Base-by-base conservation (phyloP, 352 stramenopile species). In the Phytopythium delawarense region DNA sequence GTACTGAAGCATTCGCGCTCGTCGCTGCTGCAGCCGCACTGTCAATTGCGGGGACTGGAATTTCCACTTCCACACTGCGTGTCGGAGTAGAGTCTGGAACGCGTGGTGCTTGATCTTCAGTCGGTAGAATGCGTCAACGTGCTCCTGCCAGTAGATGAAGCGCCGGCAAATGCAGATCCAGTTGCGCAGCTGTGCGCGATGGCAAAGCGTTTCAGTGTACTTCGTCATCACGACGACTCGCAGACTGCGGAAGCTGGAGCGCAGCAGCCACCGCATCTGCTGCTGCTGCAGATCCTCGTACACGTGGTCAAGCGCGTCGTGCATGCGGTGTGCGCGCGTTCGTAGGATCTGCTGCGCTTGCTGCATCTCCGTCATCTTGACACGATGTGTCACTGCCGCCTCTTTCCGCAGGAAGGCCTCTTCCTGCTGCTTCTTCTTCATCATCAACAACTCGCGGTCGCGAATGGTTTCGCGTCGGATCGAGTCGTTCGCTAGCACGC, bases 231-330 rank as follows among this genome's bases (percentile, higher is more conserved):
- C 67, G 28, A 78, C 59, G 7, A 84, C 64, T 13, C 80, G 75
- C 0, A 89, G 62, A 34, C 70, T 78, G 8, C 78, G 78, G 30
- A 89, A 89, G 28, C 75, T 88, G 7, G 78, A 87, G 23, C 71
- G 82, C 0, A 88, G 49, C 51, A 84, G 67, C 28, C 72, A 63
- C 20, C 46, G 57, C 50, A 64, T 72, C 48, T 80, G 66, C 61
- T 87, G 75, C 20, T 74, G 45, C 25, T 79, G 58, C 21, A 89
- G 57, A n/a, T 78, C 67, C 32, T 87, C 75, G 25, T 79, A 89
- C 5, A 85, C 70, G 48, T 79, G 78, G 57, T 87, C 79, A 8
- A 89, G 77, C n/a, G 63, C 74, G 55, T 89, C 78, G 65, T 89
- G 77, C 39, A 89, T 67, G 32, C 72, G 76, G 54, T 81, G 75